phyloP scores from a whole-genome alignment of 2,329 filamentous ascomycete species.

The Stagonosporopsis rhizophila region DNA sequence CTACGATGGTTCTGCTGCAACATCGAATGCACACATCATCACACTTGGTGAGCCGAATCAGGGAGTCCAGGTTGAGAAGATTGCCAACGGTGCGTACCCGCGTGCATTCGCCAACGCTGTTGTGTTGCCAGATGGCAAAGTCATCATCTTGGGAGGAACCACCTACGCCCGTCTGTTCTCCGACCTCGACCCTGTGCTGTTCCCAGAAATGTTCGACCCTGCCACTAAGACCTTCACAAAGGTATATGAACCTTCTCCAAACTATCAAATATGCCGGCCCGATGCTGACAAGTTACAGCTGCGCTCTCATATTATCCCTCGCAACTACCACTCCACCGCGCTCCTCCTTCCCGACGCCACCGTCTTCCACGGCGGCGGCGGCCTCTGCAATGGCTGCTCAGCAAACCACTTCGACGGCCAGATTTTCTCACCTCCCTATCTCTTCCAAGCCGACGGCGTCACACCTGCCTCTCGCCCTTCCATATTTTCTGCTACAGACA shows the following conservation, averaged over 20 bases:
- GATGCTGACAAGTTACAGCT: slow-evolving; percentile 25
- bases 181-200: slow-evolving; percentile 10
- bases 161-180: slow-evolving; percentile 25
- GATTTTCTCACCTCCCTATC: slow-evolving; percentile 64
- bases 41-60: not conserved
- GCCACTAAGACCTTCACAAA: not conserved
- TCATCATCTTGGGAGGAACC: slow-evolving; percentile 44
- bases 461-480: too few relatives aligned
- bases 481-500: not conserved
- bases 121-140: slow-evolving; percentile 45
- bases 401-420: slow-evolving; percentile 62
- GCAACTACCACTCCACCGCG: slow-evolving; percentile 40
- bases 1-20: slow-evolving; percentile 26
- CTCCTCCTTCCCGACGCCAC: slow-evolving; percentile 39
- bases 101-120: slow-evolving; percentile 39
- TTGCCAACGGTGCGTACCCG: slow-evolving; percentile 36
- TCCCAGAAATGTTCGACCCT: not conserved
- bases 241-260: not conserved
- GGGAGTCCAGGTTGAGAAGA: slow-evolving; percentile 5
- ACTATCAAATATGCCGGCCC: not conserved
- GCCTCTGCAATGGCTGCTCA: slow-evolving; percentile 55
- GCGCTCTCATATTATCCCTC: slow-evolving; percentile 27
- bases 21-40: not conserved
- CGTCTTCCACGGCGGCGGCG: slow-evolving; percentile 35
- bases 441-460: slow-evolving; percentile 50